These are phyloP conservation scores for Aspergillus flavus DNA, from an alignment of 2,329 filamentous ascomycete species.

Conservation along the genomic window DNA sequence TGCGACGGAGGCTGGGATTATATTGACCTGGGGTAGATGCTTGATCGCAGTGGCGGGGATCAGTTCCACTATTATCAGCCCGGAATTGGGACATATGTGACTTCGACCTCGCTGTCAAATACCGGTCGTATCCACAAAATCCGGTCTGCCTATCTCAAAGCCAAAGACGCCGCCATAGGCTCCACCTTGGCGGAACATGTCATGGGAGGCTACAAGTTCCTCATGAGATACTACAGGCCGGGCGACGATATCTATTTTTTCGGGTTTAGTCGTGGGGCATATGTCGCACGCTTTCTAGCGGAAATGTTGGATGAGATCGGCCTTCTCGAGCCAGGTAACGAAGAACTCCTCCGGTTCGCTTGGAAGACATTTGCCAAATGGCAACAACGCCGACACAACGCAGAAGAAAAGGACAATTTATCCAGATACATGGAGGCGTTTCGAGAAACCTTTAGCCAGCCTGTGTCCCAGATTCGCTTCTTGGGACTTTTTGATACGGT, in stretches of 20 bases:
- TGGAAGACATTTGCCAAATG: slow-evolving; percentile 62
- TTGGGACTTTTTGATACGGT: slow-evolving; percentile 81
- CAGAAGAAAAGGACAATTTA: slow-evolving; percentile 50
- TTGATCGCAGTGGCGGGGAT: slow-evolving; percentile 42
- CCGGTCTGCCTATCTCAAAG: slow-evolving; percentile 52
- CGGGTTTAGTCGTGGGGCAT: slow-evolving; percentile 72
- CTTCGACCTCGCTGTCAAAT: slow-evolving; percentile 33
- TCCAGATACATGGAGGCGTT: slow-evolving; percentile 77
- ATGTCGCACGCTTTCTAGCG: slow-evolving; percentile 73
- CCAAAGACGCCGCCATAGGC: slow-evolving; percentile 71
- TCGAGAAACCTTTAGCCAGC: slow-evolving; percentile 76
- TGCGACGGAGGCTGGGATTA: not conserved
- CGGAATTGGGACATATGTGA: slow-evolving; percentile 50
- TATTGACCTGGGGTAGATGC: slow-evolving; percentile 31
- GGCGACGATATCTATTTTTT: slow-evolving; percentile 68
- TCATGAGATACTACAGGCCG: slow-evolving; percentile 71
- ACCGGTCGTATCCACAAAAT: slow-evolving; percentile 48
- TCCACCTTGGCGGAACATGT: slow-evolving; percentile 82
- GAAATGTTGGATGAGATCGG: slow-evolving; percentile 87
- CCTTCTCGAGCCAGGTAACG: slow-evolving; percentile 76
- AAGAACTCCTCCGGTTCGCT: slow-evolving; percentile 81
- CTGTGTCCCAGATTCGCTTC: slow-evolving; percentile 72
- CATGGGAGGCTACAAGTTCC: slow-evolving; percentile 77
- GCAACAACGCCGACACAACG: slow-evolving; percentile 35
- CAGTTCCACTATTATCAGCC: slow-evolving; percentile 49